These are phyloP conservation scores for Trichoderma gamsii DNA, from an alignment of 495 filamentous ascomycete species.

Conservation along the genomic window DNA sequence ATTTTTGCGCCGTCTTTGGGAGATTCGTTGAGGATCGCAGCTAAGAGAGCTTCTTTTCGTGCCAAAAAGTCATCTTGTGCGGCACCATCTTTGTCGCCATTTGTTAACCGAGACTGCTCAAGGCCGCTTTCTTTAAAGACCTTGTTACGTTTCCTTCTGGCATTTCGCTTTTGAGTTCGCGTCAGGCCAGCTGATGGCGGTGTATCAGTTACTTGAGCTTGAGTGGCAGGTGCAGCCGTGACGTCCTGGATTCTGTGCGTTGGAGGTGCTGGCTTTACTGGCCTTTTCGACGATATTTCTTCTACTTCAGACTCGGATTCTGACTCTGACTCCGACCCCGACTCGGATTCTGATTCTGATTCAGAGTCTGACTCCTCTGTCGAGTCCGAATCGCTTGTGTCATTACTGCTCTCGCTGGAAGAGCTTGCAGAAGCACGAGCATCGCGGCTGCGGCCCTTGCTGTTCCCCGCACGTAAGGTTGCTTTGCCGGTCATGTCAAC, in stretches of 20 bases:
- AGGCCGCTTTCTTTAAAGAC: neutral
- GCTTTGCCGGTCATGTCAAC: neutral
- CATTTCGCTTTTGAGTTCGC: slow-evolving; percentile 37
- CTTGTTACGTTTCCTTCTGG: slow-evolving; percentile 24
- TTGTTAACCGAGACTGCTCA: neutral
- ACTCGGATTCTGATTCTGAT: slow-evolving; percentile 18
- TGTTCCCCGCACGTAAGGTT: neutral
- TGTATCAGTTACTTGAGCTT: slow-evolving; percentile 14
- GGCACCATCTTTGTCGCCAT: neutral
- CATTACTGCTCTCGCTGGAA: neutral
- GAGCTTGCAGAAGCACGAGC: neutral
- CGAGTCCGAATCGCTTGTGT: slow-evolving; percentile 19
- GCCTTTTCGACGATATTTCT: neutral
- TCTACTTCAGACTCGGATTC: slow-evolving; percentile 19
- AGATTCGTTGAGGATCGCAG: slow-evolving; percentile 2
- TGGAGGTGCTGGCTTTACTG: neutral
- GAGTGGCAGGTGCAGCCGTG: neutral
- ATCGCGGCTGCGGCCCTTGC: neutral
- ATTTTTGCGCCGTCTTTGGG: neutral
- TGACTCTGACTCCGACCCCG: slow-evolving; percentile 17
- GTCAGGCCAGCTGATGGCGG: slow-evolving; percentile 14
- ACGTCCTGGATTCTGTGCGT: neutral
- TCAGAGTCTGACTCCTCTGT: slow-evolving; percentile 21
- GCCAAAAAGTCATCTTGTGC: slow-evolving; percentile 15
- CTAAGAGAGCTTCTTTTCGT: slow-evolving; percentile 19